Evolutionary conservation across 2,329 filamentous ascomycete genomes (phyloP), one percentile per base, ranked within the genome.

Genomic region (Alternaria brassicicola): DNA sequence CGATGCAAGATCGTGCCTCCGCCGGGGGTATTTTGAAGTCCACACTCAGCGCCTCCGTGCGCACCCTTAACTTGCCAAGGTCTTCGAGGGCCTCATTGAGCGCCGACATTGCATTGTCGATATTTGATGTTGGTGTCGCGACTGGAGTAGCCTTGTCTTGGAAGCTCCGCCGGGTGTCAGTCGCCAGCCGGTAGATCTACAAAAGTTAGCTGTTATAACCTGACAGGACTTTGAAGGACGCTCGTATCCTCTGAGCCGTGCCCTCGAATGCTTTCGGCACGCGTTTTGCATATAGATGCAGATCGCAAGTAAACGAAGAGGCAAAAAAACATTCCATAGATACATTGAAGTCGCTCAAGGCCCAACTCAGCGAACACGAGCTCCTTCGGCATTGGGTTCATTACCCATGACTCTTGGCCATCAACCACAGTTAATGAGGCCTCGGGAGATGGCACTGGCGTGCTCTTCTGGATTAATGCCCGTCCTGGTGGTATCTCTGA

Each of bases 151-250:
- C 49, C 30, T 68, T 64, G 21, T 41, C 51, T 36, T 72, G 66
- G 23, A 74, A 72, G 39, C 62, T 68, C 12, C 58, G 64, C 31
- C 59, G 64, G 2, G 68, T 62, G 39, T 72, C 66, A 9, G 52
- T 71, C 9, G 70, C 71, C 55, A 73, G 59, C 8, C 61, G 70
- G 53, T 69, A 73, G 9, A 74, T 68, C 71, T 71, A 71, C 41
- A 7, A 13, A 17, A n/a, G 31, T 57, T 33, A 57, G 55, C 36
- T 33, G 26, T 21, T 17, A n/a, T 15, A 4, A 26, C 5, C 41
- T 25, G 31, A 45, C 13, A 17, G 28, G 19, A 25, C 13, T 47
- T 47, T 35, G 12, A 33, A 33, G 21, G 13, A 21, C 7, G 19
- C 43, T 47, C 8, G 30, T 47, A 10, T 47, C 13, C 21, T 31